Percentiles rank a stretch among this genome's conserved stretches.
phyloP scores from a whole-genome alignment of 1,284 basidiomycete genomes.

The Marasmius oreades region DNA sequence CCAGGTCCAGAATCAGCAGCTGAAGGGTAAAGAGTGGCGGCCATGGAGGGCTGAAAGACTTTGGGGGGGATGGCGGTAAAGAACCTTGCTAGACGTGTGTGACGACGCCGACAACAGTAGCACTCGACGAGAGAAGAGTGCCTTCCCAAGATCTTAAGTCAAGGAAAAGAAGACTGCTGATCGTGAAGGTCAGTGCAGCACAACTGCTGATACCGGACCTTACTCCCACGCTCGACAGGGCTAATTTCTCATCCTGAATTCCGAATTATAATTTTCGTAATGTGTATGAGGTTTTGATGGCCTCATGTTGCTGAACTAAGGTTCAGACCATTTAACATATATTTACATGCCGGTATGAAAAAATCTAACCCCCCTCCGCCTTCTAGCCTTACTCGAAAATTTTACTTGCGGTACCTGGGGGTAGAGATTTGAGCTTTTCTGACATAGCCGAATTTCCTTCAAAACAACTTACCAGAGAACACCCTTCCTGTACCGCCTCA shows the following conservation, averaged over 20 bases:
- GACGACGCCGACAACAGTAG: background rate
- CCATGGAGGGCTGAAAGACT: conserved; percentile 31
- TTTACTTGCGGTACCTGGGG: conserved; percentile 52
- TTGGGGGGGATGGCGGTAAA: background rate
- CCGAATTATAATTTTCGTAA: too few relatives aligned
- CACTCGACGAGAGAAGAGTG: too few relatives aligned
- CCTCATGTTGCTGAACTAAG: background rate
- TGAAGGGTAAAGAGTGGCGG: conserved; percentile 44
- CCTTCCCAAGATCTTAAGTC: too few relatives aligned
- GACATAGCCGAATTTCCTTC: background rate
- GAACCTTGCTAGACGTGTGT: background rate
- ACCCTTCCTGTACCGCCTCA: conserved; percentile 86
- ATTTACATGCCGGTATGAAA: too few relatives aligned
- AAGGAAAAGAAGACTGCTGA: too few relatives aligned
- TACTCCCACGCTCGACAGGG: background rate
- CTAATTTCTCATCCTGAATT: background rate
- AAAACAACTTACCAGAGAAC: conserved; percentile 76
- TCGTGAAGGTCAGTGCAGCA: background rate
- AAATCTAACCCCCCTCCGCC: background rate
- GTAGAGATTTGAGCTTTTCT: conserved; percentile 13
- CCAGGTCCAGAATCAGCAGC: conserved; percentile 35
- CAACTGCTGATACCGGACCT: background rate
- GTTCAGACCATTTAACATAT: background rate
- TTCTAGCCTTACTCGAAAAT: background rate
- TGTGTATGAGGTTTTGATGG: background rate